phyloP scores from a whole-genome alignment of 2,329 filamentous ascomycete species.

The Colletotrichum lindemuthianum region DNA sequence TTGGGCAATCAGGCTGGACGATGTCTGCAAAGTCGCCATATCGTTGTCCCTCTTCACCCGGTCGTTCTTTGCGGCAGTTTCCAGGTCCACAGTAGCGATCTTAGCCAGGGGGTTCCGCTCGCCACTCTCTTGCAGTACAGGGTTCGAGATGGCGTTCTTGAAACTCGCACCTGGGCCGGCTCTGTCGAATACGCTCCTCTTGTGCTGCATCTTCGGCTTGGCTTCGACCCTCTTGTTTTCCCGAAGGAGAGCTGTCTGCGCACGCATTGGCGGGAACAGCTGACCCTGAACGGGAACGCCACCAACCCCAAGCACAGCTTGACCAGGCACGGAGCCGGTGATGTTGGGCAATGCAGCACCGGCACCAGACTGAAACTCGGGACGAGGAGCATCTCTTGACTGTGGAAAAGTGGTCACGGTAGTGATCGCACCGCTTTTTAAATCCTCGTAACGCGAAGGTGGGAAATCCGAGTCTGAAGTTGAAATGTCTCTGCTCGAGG shows the following conservation, averaged over 20 bases:
- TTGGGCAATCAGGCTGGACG: conserved; percentile 46
- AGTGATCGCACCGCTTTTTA: conserved; percentile 54
- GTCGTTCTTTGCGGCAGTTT: conserved; percentile 59
- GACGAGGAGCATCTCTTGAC: conserved; percentile 43
- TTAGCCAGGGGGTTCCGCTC: conserved; percentile 54
- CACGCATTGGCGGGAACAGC: conserved; percentile 54
- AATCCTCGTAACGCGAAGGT: conserved; percentile 58
- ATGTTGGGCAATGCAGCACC: conserved; percentile 49
- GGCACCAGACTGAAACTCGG: conserved; percentile 37
- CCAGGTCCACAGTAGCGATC: conserved; percentile 61
- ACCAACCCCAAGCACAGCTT: conserved; percentile 48
- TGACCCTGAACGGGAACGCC: conserved; percentile 52
- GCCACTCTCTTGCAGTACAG: conserved; percentile 52
- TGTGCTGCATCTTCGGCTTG: conserved; percentile 38
- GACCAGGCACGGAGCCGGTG: conserved; percentile 48
- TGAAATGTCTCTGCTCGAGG: conserved; percentile 48
- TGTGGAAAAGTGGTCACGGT: conserved; percentile 50
- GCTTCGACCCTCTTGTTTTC: conserved; percentile 36
- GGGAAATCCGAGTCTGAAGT: conserved; percentile 56
- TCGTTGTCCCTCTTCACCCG: conserved; percentile 51
- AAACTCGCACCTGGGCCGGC: conserved; percentile 40
- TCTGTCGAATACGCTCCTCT: conserved; percentile 43
- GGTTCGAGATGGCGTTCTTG: conserved; percentile 60
- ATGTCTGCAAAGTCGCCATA: conserved; percentile 42
- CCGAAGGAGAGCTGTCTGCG: conserved; percentile 40